These are phyloP conservation scores for Pouteria campechiana DNA, from an alignment of 179 eudicot species.

Conservation along the genomic window DNA sequence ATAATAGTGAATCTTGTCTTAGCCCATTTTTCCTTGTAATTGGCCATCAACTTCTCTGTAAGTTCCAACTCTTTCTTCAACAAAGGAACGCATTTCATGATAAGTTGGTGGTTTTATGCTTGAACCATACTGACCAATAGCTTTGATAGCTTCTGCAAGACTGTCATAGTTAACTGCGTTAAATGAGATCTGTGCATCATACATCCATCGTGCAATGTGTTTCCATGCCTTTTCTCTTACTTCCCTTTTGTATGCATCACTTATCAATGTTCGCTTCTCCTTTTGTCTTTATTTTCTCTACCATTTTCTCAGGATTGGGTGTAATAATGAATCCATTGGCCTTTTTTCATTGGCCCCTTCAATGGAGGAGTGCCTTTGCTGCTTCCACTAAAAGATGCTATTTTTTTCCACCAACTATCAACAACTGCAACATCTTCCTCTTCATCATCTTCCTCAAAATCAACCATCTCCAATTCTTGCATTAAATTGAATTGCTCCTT, in stretches of 20 bases:
- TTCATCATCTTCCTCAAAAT: too few relatives aligned
- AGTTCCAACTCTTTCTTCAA: constrained; percentile 2
- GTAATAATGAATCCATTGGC: too few relatives aligned
- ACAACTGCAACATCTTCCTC: too few relatives aligned
- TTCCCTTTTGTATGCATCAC: background rate
- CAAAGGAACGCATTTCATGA: constrained; percentile 8
- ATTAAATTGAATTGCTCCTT: too few relatives aligned
- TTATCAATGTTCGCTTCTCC: background rate
- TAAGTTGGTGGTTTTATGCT: constrained; percentile 7
- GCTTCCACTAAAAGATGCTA: too few relatives aligned
- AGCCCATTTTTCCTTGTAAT: constrained; percentile 10
- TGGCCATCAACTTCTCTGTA: background rate
- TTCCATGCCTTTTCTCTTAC: constrained; percentile 7
- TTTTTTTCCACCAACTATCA: too few relatives aligned
- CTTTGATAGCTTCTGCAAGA: background rate
- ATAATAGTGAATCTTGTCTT: constrained; percentile 8
- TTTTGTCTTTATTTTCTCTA: background rate
- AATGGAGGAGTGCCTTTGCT: background rate
- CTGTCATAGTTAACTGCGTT: background rate
- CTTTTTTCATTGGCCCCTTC: background rate
- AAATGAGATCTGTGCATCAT: constrained; percentile 4
- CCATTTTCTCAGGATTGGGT: too few relatives aligned
- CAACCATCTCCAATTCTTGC: too few relatives aligned
- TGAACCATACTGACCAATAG: constrained; percentile 3
- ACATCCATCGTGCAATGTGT: constrained; percentile 4